A percentile compares a stretch with the other conserved stretches of the same genome.
Conservation (phyloP, 176 grass and related monocot species). For the Themeda triandra region DNA sequence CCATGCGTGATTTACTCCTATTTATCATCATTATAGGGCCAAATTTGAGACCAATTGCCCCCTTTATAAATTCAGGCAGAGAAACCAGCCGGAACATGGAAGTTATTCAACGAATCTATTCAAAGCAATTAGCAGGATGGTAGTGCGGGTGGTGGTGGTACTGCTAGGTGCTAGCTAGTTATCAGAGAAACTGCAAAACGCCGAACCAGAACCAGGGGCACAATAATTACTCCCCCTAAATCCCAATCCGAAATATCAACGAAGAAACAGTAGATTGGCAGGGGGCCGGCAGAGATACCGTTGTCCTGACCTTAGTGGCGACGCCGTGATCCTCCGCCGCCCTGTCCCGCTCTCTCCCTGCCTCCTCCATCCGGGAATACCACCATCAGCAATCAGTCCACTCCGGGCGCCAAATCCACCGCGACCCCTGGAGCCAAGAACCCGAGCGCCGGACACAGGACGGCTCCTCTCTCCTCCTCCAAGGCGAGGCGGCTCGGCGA, state of each 20-base stretch:
- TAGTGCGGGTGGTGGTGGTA: not conserved
- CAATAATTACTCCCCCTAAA: not conserved
- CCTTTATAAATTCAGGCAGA: not conserved
- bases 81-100: not conserved
- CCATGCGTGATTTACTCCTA: not conserved
- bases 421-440: not conserved
- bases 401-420: not conserved
- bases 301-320: constrained; percentile 6
- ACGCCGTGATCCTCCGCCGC: constrained; percentile 8
- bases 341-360: constrained; percentile 21
- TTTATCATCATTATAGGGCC: not conserved
- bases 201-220: not conserved
- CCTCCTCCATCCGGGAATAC: constrained; percentile 19
- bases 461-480: not conserved
- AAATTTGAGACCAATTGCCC: not conserved
- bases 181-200: not conserved
- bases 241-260: not conserved
- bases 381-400: constrained; percentile 7
- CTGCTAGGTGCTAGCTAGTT: not conserved
- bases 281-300: not conserved
- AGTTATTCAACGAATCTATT: not conserved
- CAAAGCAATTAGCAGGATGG: not conserved
- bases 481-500: not conserved
- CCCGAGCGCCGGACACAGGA: not conserved
- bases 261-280: not conserved